Conservation (phyloP, 2,329 filamentous ascomycete species). For the Apiospora phragmitis region DNA sequence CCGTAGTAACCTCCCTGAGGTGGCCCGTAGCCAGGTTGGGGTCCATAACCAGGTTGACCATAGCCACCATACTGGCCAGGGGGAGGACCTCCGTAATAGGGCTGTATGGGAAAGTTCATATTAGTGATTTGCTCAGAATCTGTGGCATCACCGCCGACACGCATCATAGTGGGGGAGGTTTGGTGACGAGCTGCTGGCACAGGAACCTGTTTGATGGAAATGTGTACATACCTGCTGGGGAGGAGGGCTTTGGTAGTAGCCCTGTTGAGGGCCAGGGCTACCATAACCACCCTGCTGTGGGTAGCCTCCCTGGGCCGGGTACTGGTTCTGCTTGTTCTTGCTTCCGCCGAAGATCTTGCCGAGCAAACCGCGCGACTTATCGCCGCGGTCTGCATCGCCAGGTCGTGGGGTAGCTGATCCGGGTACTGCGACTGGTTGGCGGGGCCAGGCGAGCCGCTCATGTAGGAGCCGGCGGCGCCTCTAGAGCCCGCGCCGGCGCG, state of each 20-base stretch:
- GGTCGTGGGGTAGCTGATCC: constrained; percentile 45
- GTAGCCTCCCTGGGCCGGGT: constrained; percentile 14
- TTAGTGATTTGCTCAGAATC: neutral
- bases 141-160: neutral
- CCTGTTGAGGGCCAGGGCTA: constrained; percentile 30
- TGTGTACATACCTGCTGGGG: constrained; percentile 14
- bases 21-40: constrained; percentile 32
- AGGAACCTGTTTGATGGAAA: neutral
- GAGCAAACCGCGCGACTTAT: constrained; percentile 20
- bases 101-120: constrained; percentile 19
- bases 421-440: constrained; percentile 31
- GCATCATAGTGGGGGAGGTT: neutral
- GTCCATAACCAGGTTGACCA: constrained; percentile 26
- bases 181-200: neutral
- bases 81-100: constrained; percentile 35
- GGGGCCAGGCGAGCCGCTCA: constrained; percentile 28
- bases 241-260: constrained; percentile 22
- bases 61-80: constrained; percentile 34
- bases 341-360: constrained; percentile 33
- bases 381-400: constrained; percentile 12
- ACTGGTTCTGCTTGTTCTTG: constrained; percentile 28
- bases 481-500: constrained; percentile 37
- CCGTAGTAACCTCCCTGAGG: constrained; percentile 17
- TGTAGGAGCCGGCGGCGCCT: constrained; percentile 35
- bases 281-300: constrained; percentile 19